These are phyloP conservation scores for Musa troglodytarum DNA, from an alignment of 176 grass and related monocot genomes.

Conservation along the genomic window DNA sequence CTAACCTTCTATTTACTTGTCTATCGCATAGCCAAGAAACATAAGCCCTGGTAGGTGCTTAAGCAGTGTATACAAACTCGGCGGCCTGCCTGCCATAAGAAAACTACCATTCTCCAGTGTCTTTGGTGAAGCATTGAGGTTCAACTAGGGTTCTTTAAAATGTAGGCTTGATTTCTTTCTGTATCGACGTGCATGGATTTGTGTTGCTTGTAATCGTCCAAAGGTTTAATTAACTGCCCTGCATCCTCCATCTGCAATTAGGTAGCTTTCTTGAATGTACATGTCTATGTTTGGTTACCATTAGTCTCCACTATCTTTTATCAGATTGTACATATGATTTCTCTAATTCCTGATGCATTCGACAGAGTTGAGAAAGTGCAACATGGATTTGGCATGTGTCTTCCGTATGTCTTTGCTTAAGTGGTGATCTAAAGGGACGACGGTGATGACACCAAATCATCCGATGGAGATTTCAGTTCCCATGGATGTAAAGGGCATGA, in stretches of 20 bases:
- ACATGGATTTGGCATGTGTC: conserved; percentile 82
- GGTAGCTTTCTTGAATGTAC: background rate
- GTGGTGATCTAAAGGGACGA: background rate
- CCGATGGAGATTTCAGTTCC: background rate
- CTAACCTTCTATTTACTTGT: too few relatives aligned
- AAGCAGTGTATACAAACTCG: too few relatives aligned
- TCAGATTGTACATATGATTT: background rate
- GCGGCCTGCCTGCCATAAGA: too few relatives aligned
- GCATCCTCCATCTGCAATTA: background rate
- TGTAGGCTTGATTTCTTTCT: too few relatives aligned
- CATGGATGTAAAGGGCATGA: background rate
- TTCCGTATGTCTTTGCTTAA: conserved; percentile 33
- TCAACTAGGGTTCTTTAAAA: too few relatives aligned
- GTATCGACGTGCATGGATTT: too few relatives aligned
- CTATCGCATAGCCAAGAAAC: too few relatives aligned
- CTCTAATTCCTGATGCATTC: conserved; percentile 3
- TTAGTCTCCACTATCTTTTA: background rate
- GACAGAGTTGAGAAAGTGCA: conserved; percentile 81
- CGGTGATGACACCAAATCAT: background rate
- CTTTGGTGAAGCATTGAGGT: too few relatives aligned
- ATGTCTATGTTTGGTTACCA: background rate
- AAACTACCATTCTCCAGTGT: too few relatives aligned
- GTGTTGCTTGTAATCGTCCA: background rate
- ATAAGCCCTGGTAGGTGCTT: too few relatives aligned
- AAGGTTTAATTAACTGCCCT: too few relatives aligned